phyloP scores from a whole-genome alignment of 2,329 filamentous ascomycete species.

The Monilinia fructigena region DNA sequence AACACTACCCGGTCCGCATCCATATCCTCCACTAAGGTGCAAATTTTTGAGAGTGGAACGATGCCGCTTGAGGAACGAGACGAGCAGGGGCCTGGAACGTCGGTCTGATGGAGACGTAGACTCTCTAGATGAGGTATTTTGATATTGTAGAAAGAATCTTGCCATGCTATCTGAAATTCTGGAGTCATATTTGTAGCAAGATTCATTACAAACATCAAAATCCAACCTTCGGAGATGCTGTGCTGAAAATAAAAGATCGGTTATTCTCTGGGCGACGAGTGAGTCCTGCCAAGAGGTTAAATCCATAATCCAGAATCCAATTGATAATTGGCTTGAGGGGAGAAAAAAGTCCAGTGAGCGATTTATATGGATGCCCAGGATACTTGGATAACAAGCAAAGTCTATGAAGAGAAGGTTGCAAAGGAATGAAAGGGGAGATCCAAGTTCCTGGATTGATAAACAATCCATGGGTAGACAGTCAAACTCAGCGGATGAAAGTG shows the following conservation, averaged over 20 bases:
- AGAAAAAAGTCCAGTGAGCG: neutral
- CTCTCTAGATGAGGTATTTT: conserved; percentile 11
- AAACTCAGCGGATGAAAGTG: conserved; percentile 13
- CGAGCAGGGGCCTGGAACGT: conserved; percentile 5
- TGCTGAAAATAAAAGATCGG: neutral
- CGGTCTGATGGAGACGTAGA: conserved; percentile 23
- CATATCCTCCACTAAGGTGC: conserved; percentile 17
- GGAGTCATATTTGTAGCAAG: conserved; percentile 17
- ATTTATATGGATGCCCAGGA: conserved; percentile 15
- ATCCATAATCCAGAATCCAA: conserved; percentile 23
- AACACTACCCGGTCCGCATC: conserved; percentile 8
- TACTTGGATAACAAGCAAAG: conserved; percentile 6
- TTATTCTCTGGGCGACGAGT: conserved; percentile 15
- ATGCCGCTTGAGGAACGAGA: conserved; percentile 16
- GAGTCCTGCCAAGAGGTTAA: conserved; percentile 18
- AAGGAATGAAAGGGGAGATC: conserved; percentile 11
- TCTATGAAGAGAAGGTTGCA: conserved; percentile 18
- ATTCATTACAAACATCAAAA: conserved; percentile 22
- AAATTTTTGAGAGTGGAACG: conserved; percentile 6
- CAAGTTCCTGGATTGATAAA: conserved; percentile 14
- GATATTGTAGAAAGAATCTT: conserved; percentile 10
- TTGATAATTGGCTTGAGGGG: conserved; percentile 14
- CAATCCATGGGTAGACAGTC: conserved; percentile 22
- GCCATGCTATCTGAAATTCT: conserved; percentile 19
- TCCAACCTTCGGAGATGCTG: conserved; percentile 10